phyloP scores from a whole-genome alignment of 192 early-diverging fungal species.

The Coemansia sp. region DNA sequence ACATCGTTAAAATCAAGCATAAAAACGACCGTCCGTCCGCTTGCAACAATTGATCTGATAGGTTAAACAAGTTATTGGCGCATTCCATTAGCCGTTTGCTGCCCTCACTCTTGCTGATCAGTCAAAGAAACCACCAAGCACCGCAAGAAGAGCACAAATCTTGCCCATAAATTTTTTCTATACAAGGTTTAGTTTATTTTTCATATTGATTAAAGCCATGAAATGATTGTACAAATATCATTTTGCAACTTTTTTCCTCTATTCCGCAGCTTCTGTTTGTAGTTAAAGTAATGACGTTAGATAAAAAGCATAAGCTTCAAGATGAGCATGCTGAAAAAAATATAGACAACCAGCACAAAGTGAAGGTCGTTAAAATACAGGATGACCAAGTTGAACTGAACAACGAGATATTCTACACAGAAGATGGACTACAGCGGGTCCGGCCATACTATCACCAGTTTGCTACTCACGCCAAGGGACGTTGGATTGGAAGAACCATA shows the following conservation, averaged over 20 bases:
- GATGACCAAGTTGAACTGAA: neutral
- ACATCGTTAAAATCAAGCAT: too few relatives aligned
- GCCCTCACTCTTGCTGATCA: too few relatives aligned
- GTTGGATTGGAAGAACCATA: slow-evolving; percentile 79
- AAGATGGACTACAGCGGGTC: slow-evolving; percentile 53
- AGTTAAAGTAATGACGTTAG: neutral
- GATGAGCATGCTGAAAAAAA: neutral
- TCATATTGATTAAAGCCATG: neutral
- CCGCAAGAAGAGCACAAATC: neutral
- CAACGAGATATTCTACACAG: slow-evolving; percentile 31
- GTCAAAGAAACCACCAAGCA: too few relatives aligned
- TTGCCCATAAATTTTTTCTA: neutral
- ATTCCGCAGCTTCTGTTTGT: neutral
- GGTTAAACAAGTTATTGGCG: too few relatives aligned
- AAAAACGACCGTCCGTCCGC: too few relatives aligned
- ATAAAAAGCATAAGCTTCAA: neutral
- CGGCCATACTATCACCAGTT: slow-evolving; percentile 83
- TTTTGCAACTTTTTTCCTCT: neutral
- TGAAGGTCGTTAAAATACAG: neutral
- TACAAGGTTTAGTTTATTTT: neutral
- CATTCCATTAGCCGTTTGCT: too few relatives aligned
- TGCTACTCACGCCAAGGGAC: slow-evolving; percentile 80
- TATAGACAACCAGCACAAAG: neutral
- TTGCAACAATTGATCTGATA: too few relatives aligned
- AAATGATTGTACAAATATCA: neutral